These are phyloP conservation scores for Mortierella sp. DNA, from an alignment of 371 early-diverging fungal genomes.

Conservation along the genomic window DNA sequence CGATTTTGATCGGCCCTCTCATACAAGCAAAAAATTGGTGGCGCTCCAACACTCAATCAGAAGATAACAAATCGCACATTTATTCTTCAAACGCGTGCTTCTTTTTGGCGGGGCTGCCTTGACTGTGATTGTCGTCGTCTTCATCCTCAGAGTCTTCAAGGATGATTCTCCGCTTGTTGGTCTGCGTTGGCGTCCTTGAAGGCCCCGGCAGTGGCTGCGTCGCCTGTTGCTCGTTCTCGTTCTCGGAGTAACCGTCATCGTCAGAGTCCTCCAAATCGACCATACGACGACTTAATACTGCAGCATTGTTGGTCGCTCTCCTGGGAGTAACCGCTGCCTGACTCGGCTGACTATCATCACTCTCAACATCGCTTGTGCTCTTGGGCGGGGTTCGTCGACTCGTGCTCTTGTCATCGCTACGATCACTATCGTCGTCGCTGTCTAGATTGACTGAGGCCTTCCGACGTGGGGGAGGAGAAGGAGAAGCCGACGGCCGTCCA, in stretches of 20 bases:
- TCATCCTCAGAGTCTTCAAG: constrained; percentile 46
- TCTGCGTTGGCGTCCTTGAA: constrained; percentile 23
- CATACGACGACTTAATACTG: not conserved
- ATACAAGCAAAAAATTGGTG: not conserved
- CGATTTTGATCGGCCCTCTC: too few species aligned
- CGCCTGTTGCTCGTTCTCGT: constrained; percentile 10
- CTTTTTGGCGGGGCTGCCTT: constrained; percentile 32
- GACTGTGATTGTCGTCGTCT: constrained; percentile 7
- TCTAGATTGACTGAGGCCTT: not conserved
- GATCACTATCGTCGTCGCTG: not conserved
- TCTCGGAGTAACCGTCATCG: constrained; percentile 16
- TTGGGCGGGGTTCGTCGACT: not conserved
- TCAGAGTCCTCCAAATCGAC: constrained; percentile 17
- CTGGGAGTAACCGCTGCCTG: not conserved
- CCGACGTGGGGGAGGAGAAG: not conserved
- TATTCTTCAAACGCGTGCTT: constrained; percentile 31
- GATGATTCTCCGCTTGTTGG: constrained; percentile 40
- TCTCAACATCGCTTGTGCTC: constrained; percentile 15
- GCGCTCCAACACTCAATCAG: not conserved
- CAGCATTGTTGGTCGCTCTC: not conserved
- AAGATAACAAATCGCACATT: not conserved
- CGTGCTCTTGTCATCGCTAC: not conserved
- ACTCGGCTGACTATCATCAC: constrained; percentile 1
- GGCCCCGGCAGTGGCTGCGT: constrained; percentile 22
- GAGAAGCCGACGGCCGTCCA: not conserved